Evolutionary conservation across 192 early-diverging fungal species (phyloP).

Genomic region (Umbelopsis sp.): DNA sequence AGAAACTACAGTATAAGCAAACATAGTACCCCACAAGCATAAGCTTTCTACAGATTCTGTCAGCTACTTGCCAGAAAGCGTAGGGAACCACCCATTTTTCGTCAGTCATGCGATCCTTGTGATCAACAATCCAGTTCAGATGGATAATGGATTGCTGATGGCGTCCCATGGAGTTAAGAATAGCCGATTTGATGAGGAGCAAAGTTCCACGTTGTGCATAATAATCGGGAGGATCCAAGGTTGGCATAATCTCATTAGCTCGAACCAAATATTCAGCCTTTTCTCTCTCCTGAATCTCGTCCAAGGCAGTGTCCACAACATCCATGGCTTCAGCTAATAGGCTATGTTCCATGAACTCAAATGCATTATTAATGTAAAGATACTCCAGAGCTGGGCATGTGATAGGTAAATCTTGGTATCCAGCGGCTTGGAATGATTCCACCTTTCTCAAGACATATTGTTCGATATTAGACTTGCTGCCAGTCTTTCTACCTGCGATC

Average conservation of each 20-base stretch:
- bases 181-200: constrained; percentile 48
- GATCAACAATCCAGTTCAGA: constrained; percentile 52
- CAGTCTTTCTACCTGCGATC: constrained; percentile 37
- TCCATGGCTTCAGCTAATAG: constrained; percentile 24
- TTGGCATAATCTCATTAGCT: constrained; percentile 25
- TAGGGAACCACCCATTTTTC: constrained; percentile 55
- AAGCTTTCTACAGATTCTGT: background rate
- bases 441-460: constrained; percentile 49
- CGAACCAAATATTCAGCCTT: constrained; percentile 30
- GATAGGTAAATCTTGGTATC: constrained; percentile 48
- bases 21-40: too few species aligned
- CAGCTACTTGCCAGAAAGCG: constrained; percentile 43
- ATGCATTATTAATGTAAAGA: constrained; percentile 47
- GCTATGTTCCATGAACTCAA: constrained; percentile 41
- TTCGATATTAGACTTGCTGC: constrained; percentile 44
- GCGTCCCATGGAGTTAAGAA: constrained; percentile 43
- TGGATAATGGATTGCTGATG: constrained; percentile 40
- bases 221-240: constrained; percentile 23
- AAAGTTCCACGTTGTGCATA: constrained; percentile 42
- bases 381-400: constrained; percentile 46
- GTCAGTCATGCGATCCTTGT: constrained; percentile 31
- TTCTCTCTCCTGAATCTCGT: constrained; percentile 28
- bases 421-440: constrained; percentile 39
- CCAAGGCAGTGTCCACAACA: constrained; percentile 32
- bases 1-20: background rate